Evolutionary conservation across 345 rosid genomes (phyloP).

Genomic region (Mangifera indica): DNA sequence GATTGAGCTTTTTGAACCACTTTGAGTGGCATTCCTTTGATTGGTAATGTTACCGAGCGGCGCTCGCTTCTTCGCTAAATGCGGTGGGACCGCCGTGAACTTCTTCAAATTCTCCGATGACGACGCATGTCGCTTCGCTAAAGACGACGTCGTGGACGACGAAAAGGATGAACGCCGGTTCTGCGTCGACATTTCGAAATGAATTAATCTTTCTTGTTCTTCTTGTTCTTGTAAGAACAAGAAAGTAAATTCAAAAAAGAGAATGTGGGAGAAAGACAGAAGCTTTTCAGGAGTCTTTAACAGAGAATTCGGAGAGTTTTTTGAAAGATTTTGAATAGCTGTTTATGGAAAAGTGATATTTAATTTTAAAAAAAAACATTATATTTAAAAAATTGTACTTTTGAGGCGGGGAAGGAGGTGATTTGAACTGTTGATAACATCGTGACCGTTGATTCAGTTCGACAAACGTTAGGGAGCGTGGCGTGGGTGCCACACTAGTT

Average conservation of each 20-base stretch:
- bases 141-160: conserved; percentile 49
- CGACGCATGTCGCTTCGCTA: conserved; percentile 44
- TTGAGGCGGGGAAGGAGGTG: conserved; percentile 20
- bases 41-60: conserved; percentile 80
- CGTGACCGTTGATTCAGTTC: conserved; percentile 30
- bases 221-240: background rate
- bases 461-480: conserved; percentile 36
- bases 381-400: background rate
- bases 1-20: conserved; percentile 36
- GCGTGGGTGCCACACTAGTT: conserved; percentile 19
- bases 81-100: conserved; percentile 33
- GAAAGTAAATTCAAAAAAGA: background rate
- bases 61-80: conserved; percentile 63
- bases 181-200: conserved; percentile 28
- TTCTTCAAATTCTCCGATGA: conserved; percentile 48
- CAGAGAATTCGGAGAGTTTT: background rate
- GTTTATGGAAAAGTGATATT: background rate
- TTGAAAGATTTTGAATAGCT: conserved; percentile 5
- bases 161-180: conserved; percentile 42
- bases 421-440: conserved; percentile 31
- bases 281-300: background rate
- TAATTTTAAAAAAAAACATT: background rate
- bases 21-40: conserved; percentile 39
- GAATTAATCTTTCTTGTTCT: conserved; percentile 13
- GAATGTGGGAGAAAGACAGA: background rate